A percentile compares a stretch with the other conserved stretches of the same genome.
Evolutionary conservation across 345 rosid species (phyloP).

Genomic region (Salix brachista): DNA sequence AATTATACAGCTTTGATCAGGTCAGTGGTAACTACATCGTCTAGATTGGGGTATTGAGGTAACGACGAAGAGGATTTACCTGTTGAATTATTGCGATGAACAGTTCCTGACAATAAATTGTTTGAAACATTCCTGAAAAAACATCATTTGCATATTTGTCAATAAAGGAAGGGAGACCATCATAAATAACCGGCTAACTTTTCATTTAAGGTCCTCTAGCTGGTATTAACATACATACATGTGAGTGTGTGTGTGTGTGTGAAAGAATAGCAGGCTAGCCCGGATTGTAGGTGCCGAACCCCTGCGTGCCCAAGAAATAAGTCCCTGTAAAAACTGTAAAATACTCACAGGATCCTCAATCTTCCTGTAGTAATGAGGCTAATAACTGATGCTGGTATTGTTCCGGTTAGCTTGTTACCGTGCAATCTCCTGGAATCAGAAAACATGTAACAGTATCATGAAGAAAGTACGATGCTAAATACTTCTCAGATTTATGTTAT

Average conservation of each 20-base stretch:
- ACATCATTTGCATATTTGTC: neutral
- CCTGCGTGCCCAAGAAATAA: neutral
- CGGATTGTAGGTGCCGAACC: no score
- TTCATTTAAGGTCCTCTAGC: neutral
- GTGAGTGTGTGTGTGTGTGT: no score
- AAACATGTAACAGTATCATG: no score
- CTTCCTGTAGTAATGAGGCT: conserved; percentile 28
- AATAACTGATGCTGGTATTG: conserved; percentile 27
- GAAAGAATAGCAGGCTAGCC: no score
- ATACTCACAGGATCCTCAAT: conserved; percentile 36
- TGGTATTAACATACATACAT: neutral
- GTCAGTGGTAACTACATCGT: no score
- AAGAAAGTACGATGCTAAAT: no score
- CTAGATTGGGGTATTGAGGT: no score
- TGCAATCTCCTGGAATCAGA: conserved; percentile 36
- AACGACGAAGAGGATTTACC: conserved; percentile 16
- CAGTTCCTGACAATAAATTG: conserved; percentile 33
- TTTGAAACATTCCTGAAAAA: conserved; percentile 42
- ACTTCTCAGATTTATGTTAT: no score
- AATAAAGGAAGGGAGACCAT: neutral
- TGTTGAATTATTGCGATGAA: conserved; percentile 18
- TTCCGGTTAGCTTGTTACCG: conserved; percentile 39
- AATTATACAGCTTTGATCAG: no score
- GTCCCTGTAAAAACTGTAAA: neutral
- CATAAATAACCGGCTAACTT: neutral